Evolutionary conservation across 2,329 filamentous ascomycete species (phyloP), one percentile per base, ranked within the genome.

Genomic region (Alternaria panax): DNA sequence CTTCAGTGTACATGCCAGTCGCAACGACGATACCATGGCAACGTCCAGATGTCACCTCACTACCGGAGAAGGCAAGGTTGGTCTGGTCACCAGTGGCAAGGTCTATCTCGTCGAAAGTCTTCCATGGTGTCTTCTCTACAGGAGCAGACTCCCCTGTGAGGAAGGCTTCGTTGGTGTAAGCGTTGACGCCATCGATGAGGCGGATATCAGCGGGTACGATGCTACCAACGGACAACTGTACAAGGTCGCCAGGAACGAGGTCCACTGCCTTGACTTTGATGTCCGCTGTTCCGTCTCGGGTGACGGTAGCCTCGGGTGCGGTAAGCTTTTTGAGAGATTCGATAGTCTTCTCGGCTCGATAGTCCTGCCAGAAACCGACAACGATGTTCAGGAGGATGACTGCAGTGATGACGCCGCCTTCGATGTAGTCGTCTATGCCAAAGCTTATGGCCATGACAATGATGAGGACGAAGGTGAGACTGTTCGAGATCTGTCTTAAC

Each of bases 401-500:
- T 68, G 86, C 86, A 56, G 85, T 81, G 65, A 89, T 86, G 62
- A 89, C 87, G 66, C 83, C 84, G 64, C 83, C 87, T 80, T 89
- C 87, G 73, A 88, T 83, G 71, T 84, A 88, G 74, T 89, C 88
- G 68, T 82, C 72, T 67, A 90, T 90, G 74, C 84, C 86, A 79
- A 89, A 90, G 63, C 83, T 84, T 46, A 85, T 80, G 59, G 87
- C 88, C 87, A 91, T 92, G 71, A 91, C 90, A 71, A 91, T 87
- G 67, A 92, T 83, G 68, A 93, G 87, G 63, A 84, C 88, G 75
- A 90, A 83, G 65, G 90, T 92, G 79, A 92, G 82, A 80, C 89
- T 90, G 81, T 92, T 92, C 66, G 89, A 90, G 69, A 92, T 85
- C 81, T 92, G 90, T 74, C 89, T 90, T 80, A 92, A 79, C 80